Evolutionary conservation across 192 early-diverging fungal species (phyloP).

Genomic region (Diversispora epigaea): DNA sequence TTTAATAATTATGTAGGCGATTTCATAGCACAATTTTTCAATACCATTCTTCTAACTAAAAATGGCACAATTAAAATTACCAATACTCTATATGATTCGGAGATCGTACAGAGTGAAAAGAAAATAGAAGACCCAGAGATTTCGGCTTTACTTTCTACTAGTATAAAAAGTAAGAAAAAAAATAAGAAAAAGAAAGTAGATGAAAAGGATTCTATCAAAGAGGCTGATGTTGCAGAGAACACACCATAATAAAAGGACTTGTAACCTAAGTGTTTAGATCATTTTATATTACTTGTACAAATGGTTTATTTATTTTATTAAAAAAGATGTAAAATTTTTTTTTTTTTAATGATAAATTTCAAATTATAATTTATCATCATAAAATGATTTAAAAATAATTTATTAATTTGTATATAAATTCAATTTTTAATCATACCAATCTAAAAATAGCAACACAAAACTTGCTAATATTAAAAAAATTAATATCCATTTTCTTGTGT

Average conservation of each 20-base stretch:
- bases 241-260: not conserved
- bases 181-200: conserved; percentile 54
- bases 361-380: too few species aligned
- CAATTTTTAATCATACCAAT: conserved; percentile 67
- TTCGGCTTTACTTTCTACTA: conserved; percentile 66
- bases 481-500: conserved; percentile 73
- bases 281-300: too few species aligned
- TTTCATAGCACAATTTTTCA: conserved; percentile 86
- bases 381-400: too few species aligned
- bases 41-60: conserved; percentile 88
- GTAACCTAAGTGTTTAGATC: not conserved
- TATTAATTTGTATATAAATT: too few species aligned
- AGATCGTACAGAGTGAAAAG: conserved; percentile 82
- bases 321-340: too few species aligned
- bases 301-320: too few species aligned
- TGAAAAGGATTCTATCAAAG: conserved; percentile 38
- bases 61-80: conserved; percentile 86
- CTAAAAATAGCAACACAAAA: conserved; percentile 71
- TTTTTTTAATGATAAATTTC: too few species aligned
- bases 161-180: conserved; percentile 49
- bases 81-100: conserved; percentile 69
- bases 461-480: conserved; percentile 70
- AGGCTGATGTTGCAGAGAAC: not conserved
- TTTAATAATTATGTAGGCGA: conserved; percentile 44
- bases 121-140: conserved; percentile 79